Base-by-base conservation (phyloP, 371 early-diverging fungal genomes). In the Gilbertella persicaria region DNA sequence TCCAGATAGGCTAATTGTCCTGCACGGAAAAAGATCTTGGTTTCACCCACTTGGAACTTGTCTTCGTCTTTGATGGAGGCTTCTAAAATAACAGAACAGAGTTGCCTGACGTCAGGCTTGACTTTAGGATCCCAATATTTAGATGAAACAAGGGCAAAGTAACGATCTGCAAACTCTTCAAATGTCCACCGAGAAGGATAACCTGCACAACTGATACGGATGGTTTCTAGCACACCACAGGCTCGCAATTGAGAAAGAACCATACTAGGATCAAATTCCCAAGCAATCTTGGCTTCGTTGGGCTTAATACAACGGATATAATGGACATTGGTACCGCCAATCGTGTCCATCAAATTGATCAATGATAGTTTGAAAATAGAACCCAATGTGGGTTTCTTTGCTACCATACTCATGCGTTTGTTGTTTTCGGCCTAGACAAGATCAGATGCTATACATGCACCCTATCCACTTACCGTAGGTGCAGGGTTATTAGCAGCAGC, bases 221-320 rank as follows among this genome's bases (percentile, higher is more conserved):
- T 99, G 4, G 99, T 99, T 76, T 99, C 99, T 20, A 99, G 70
- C 13, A 99, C 99, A 85, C 99, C 99, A 80, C 99, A 99, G 21
- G 99, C 99, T 46, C 96, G 88, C 38, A 99, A 70, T 73, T 99
- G 99, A 23, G 90, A 75, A 2, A 99, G 78, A 6, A 99, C 97
- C 87, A 96, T 89, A 23, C 82, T 85, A 17, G 94, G 87, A 54
- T 99, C 97, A 62, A 98, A 95, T 33, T 67, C 74, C 86, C 92
- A 92, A 16, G 97, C 85, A 4, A 75, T 78, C 74, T 97, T 97
- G 54, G 87, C 89, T 67, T 90, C 92, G 71, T 97, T 97, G 9
- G 98, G 97, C 69, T 97, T 97, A 76, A 97, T 95, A 82, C 98
- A 97, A 53, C 98, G 93, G 54, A 97, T 96, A 67, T 99, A 99